phyloP scores from a whole-genome alignment of 2,329 filamentous ascomycete species.

The Trichophyton verrucosum region DNA sequence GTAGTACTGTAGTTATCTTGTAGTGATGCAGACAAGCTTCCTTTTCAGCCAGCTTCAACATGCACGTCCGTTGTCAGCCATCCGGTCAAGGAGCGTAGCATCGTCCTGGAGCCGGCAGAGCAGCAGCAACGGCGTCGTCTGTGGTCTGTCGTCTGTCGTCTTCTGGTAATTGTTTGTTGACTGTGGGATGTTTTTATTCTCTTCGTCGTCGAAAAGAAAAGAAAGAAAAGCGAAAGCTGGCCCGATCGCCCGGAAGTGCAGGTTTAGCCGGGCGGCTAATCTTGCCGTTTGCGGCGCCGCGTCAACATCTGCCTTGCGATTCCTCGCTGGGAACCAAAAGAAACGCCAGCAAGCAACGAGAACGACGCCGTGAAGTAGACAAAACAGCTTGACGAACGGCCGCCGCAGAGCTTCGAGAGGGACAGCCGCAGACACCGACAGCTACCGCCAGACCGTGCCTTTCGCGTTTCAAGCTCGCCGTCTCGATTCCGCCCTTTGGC shows the following conservation, averaged over 20 bases:
- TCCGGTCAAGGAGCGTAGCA: not conserved
- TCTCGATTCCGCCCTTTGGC: not conserved
- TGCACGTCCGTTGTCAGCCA: not conserved
- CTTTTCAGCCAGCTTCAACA: not conserved
- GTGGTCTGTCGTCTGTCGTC: no score
- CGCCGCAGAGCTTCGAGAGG: not conserved
- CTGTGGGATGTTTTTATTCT: not conserved
- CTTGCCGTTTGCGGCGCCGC: slow-evolving; percentile 17
- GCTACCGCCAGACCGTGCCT: not conserved
- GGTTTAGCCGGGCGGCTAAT: slow-evolving; percentile 15
- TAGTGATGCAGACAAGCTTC: slow-evolving; percentile 10
- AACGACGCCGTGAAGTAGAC: not conserved
- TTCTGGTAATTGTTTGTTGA: not conserved
- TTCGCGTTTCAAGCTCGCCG: not conserved
- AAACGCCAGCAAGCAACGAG: not conserved
- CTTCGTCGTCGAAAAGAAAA: not conserved
- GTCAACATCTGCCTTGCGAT: slow-evolving; percentile 18
- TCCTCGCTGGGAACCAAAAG: not conserved
- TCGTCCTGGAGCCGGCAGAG: not conserved
- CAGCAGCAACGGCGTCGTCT: no score
- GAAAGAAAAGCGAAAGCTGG: slow-evolving; percentile 5
- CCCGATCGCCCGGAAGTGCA: slow-evolving; percentile 4
- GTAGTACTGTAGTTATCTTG: not conserved
- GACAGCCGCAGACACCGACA: not conserved
- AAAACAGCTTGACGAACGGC: not conserved